Conservation (phyloP, 2,329 filamentous ascomycete species). For the Exophiala spinifera region DNA sequence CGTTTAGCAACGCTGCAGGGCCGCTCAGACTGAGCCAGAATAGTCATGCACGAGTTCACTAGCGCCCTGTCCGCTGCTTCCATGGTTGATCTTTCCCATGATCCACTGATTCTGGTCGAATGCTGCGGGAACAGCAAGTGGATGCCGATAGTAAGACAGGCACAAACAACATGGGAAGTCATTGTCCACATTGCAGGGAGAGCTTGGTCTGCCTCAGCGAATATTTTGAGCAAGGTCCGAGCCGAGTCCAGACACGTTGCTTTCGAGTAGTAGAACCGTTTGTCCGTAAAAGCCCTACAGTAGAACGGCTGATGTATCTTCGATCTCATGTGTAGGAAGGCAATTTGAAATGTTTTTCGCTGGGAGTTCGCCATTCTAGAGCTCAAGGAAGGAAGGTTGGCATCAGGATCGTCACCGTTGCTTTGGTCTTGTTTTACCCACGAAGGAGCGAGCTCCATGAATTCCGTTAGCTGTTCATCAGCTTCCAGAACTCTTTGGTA, state of each 20-base stretch:
- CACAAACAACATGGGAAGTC: background rate
- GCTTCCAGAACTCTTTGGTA: slow-evolving; percentile 1
- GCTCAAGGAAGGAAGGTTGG: too few relatives aligned
- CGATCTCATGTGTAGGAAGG: background rate
- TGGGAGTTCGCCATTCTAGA: background rate
- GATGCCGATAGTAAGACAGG: background rate
- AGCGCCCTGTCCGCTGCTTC: background rate
- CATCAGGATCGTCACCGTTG: background rate
- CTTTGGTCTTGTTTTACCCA: background rate
- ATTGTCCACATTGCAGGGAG: background rate
- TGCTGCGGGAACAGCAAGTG: background rate
- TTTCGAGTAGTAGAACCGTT: background rate
- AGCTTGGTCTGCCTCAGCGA: background rate
- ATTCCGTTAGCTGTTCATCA: background rate
- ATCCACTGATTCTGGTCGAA: background rate
- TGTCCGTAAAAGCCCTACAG: background rate
- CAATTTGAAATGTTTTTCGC: background rate
- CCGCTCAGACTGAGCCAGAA: background rate
- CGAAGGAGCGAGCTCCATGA: background rate
- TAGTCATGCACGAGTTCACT: background rate
- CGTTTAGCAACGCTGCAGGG: background rate
- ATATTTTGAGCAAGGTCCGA: background rate
- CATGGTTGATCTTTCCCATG: background rate
- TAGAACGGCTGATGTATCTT: background rate
- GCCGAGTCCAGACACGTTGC: background rate